Percentiles rank a stretch among this genome's conserved stretches.
Conservation (phyloP, 768 basidiomycete genomes). For the Panus rudis region DNA sequence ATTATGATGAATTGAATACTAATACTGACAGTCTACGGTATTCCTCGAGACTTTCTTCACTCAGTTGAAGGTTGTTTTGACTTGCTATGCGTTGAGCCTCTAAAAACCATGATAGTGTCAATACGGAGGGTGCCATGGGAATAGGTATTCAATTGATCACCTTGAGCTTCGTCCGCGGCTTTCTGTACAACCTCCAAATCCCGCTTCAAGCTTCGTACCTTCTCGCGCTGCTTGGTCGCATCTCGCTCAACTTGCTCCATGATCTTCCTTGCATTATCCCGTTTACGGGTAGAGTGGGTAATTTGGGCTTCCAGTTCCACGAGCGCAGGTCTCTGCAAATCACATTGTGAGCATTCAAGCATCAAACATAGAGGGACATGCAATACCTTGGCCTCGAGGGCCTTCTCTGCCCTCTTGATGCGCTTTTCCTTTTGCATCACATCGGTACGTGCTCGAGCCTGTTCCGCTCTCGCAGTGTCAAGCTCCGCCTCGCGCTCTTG, state of each 20-base stretch:
- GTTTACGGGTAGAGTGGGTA: constrained; percentile 74
- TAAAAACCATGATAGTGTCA: constrained; percentile 23
- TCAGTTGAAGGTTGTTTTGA: constrained; percentile 69
- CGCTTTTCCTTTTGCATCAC: constrained; percentile 81
- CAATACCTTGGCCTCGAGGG: constrained; percentile 74
- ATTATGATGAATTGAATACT: constrained; percentile 3
- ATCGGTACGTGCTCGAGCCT: constrained; percentile 66
- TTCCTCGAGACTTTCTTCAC: constrained; percentile 78
- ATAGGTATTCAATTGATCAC: constrained; percentile 31
- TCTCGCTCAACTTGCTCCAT: constrained; percentile 61
- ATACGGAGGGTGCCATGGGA: not conserved
- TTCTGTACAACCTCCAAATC: constrained; percentile 63
- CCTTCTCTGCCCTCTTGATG: constrained; percentile 88
- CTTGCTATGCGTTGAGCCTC: constrained; percentile 72
- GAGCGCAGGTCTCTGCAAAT: constrained; percentile 75
- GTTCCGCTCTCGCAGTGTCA: constrained; percentile 67
- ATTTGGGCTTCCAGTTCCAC: constrained; percentile 84
- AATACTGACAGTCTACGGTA: constrained; percentile 69
- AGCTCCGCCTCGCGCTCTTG: constrained; percentile 62
- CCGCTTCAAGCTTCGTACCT: constrained; percentile 47
- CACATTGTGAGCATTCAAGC: not conserved
- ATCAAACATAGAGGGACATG: not conserved
- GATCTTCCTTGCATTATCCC: constrained; percentile 59
- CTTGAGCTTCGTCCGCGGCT: constrained; percentile 74
- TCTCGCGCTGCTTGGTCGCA: constrained; percentile 40